These are phyloP conservation scores for Oryza punctata DNA, from an alignment of 176 grass and related monocot genomes.

Conservation along the genomic window DNA sequence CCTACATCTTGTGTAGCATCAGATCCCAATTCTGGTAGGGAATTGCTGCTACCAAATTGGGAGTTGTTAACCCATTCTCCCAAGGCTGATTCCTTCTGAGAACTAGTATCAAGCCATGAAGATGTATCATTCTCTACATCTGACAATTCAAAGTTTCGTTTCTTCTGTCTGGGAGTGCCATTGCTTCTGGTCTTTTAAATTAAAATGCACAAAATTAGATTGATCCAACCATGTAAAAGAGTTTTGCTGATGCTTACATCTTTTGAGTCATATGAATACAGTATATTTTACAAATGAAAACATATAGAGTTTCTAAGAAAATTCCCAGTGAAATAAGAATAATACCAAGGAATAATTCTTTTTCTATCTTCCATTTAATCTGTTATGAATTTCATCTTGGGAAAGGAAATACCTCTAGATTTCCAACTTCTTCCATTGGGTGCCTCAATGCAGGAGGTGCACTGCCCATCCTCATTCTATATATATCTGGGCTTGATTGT, in stretches of 20 bases:
- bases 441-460: constrained; percentile 24
- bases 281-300: neutral
- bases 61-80: constrained; percentile 47
- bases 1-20: constrained; percentile 40
- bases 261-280: neutral
- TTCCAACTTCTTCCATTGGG: constrained; percentile 54
- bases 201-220: constrained; percentile 17
- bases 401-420: constrained; percentile 58
- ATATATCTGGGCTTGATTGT: constrained; percentile 68
- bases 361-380: neutral
- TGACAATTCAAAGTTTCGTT: constrained; percentile 27
- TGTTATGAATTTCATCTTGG: neutral
- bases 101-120: constrained; percentile 27
- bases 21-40: constrained; percentile 50
- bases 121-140: constrained; percentile 33
- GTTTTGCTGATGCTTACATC: neutral
- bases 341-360: neutral
- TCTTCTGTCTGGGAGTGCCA: constrained; percentile 25
- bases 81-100: constrained; percentile 36
- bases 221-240: neutral
- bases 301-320: neutral
- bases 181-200: constrained; percentile 31
- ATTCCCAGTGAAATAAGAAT: neutral
- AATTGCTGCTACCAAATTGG: constrained; percentile 44
- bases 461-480: constrained; percentile 38